Conservation (phyloP, 805 yeast genomes). For the Ogataea thermomethanolica region DNA sequence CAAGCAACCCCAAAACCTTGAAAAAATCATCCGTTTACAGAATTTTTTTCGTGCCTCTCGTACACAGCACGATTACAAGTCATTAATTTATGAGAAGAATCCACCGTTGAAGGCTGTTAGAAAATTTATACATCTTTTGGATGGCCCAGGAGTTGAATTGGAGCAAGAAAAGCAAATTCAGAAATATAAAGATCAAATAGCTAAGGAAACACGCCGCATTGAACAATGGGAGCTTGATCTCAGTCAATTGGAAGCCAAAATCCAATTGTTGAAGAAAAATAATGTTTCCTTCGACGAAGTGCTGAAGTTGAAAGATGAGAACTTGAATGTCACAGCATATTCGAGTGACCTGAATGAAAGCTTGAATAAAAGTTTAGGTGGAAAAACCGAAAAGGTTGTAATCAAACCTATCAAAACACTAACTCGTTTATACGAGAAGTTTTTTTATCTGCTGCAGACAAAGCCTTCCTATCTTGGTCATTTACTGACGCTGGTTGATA, state of each 20-base stretch:
- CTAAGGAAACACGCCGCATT: constrained; percentile 64
- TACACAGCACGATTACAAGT: constrained; percentile 69
- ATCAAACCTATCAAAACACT: constrained; percentile 45
- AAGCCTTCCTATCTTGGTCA: constrained; percentile 69
- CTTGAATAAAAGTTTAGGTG: constrained; percentile 21
- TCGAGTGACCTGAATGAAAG: constrained; percentile 26
- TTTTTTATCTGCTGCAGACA: constrained; percentile 81
- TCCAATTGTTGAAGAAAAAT: constrained; percentile 73
- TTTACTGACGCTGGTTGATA: constrained; percentile 39
- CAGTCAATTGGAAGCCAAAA: constrained; percentile 72
- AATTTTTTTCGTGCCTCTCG: constrained; percentile 64
- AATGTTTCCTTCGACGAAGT: constrained; percentile 76
- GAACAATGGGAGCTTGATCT: constrained; percentile 71
- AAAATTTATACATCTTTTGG: constrained; percentile 69
- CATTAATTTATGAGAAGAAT: constrained; percentile 62
- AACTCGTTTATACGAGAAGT: constrained; percentile 66
- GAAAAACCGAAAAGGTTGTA: constrained; percentile 22
- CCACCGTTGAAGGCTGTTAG: constrained; percentile 78
- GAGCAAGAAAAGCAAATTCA: constrained; percentile 72
- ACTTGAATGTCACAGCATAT: constrained; percentile 27
- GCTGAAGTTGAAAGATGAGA: constrained; percentile 36
- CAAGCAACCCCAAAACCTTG: constrained; percentile 42
- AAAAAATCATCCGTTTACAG: constrained; percentile 69
- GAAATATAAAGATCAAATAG: constrained; percentile 61
- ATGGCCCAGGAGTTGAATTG: constrained; percentile 61